Conservation (phyloP, 306 rosid species). For the Geum urbanum region DNA sequence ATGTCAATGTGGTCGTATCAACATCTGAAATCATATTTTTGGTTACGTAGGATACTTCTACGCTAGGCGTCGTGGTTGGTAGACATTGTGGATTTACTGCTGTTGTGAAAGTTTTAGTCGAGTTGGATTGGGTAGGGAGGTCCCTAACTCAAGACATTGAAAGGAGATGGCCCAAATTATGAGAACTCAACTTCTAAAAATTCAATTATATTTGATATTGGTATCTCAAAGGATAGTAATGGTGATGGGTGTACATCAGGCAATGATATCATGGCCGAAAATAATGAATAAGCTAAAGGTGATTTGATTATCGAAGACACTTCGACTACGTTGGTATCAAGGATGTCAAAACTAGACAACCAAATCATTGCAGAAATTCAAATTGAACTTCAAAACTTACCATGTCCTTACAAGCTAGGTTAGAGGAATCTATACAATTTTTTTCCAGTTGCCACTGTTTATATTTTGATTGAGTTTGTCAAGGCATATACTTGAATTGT, state of each 20-base stretch:
- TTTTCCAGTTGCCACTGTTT: not conserved
- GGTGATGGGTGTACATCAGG: no score
- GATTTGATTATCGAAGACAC: slow-evolving; percentile 36
- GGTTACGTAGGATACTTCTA: slow-evolving; percentile 72
- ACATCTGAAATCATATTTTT: slow-evolving; percentile 23
- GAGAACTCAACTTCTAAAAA: no score
- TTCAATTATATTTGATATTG: no score
- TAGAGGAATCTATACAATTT: slow-evolving; percentile 24
- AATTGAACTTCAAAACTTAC: slow-evolving; percentile 32
- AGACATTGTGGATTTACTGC: slow-evolving; percentile 95
- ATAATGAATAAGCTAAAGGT: slow-evolving; percentile 30
- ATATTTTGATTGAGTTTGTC: not conserved
- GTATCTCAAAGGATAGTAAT: no score
- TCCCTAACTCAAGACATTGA: slow-evolving; percentile 61
- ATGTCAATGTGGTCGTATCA: slow-evolving; percentile 13
- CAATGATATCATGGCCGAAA: slow-evolving; percentile 21
- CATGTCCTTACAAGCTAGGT: slow-evolving; percentile 44
- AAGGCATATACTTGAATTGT: not conserved
- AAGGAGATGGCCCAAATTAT: no score
- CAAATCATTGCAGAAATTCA: slow-evolving; percentile 31
- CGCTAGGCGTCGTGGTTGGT: slow-evolving; percentile 80
- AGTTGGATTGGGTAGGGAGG: slow-evolving; percentile 51
- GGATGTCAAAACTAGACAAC: slow-evolving; percentile 31
- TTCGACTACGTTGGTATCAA: slow-evolving; percentile 24
- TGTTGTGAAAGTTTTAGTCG: slow-evolving; percentile 68